Conservation (phyloP, 768 basidiomycete species). For the Kwoniella bestiolae region DNA sequence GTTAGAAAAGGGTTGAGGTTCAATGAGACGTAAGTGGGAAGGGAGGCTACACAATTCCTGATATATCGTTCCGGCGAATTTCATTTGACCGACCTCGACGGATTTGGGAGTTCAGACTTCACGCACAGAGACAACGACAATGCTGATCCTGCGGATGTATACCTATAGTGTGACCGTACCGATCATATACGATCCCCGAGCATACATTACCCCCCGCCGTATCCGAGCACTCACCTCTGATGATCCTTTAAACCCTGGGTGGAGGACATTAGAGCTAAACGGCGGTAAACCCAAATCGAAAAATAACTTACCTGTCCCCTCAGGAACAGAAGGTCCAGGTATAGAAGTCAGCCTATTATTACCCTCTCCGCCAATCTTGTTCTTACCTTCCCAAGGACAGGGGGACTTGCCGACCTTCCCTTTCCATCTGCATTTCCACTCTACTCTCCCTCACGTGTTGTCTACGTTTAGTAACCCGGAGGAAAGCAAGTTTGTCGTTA, state of each 20-base stretch:
- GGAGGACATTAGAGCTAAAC: conserved; percentile 42
- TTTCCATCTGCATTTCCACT: conserved; percentile 52
- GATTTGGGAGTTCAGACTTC: not conserved
- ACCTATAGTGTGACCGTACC: conserved; percentile 42
- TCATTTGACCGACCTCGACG: too few relatives aligned
- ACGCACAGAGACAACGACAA: not conserved
- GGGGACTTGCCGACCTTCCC: conserved; percentile 40
- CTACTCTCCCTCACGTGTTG: conserved; percentile 32
- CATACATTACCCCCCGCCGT: conserved; percentile 45
- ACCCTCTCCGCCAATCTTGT: conserved; percentile 51
- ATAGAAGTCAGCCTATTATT: conserved; percentile 42
- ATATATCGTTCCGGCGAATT: too few relatives aligned
- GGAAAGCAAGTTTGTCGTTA: conserved; percentile 36
- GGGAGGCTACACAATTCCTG: too few relatives aligned
- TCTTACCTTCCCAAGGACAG: conserved; percentile 24
- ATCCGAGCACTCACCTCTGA: conserved; percentile 41
- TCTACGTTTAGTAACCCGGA: conserved; percentile 44
- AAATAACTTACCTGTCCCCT: conserved; percentile 1
- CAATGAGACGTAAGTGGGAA: conserved; percentile 46
- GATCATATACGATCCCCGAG: conserved; percentile 47
- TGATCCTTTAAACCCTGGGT: conserved; percentile 51
- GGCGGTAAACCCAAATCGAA: conserved; percentile 32
- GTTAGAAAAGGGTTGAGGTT: conserved; percentile 42
- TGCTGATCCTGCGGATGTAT: not conserved
- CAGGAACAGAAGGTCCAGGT: conserved; percentile 18